A percentile compares a stretch with the other conserved stretches of the same genome.
phyloP scores from a whole-genome alignment of 441 rosid species.

The Populus tomentosa region DNA sequence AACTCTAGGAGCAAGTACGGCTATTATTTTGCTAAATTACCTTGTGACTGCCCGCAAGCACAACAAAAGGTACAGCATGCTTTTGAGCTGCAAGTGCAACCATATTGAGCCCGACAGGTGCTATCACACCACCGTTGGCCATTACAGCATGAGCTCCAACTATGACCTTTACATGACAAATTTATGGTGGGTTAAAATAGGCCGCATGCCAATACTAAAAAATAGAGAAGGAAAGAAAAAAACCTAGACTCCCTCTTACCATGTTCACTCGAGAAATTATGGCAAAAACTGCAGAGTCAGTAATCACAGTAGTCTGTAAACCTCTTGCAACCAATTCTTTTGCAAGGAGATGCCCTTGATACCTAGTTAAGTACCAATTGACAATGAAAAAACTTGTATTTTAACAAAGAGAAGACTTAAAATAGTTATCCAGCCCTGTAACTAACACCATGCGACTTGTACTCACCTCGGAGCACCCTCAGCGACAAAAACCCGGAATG shows the following conservation, averaged over 20 bases:
- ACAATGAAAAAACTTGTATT: neutral
- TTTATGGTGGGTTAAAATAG: conserved; percentile 13
- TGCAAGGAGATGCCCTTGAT: conserved; percentile 91
- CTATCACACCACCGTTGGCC: conserved; percentile 98
- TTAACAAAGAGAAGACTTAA: conserved; percentile 5
- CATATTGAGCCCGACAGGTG: conserved; percentile 98
- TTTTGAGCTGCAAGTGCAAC: conserved; percentile 98
- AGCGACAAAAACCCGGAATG: conserved; percentile 91
- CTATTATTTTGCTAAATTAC: conserved; percentile 29
- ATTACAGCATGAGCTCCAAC: conserved; percentile 98
- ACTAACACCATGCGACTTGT: conserved; percentile 14
- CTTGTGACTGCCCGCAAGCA: conserved; percentile 98
- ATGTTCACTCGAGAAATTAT: conserved; percentile 96
- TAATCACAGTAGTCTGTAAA: conserved; percentile 83
- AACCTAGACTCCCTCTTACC: conserved; percentile 35
- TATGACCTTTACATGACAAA: conserved; percentile 58
- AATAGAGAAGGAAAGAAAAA: neutral
- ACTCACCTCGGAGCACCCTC: conserved; percentile 99
- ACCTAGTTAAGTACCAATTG: conserved; percentile 39
- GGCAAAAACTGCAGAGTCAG: conserved; percentile 98
- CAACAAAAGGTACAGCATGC: conserved; percentile 98
- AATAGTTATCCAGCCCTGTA: conserved; percentile 7
- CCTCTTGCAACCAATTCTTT: conserved; percentile 93
- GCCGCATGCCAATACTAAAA: neutral
- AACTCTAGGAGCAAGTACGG: neutral